Evolutionary conservation across 148 eudicot genomes (phyloP).

Genomic region (Cornus florida): DNA sequence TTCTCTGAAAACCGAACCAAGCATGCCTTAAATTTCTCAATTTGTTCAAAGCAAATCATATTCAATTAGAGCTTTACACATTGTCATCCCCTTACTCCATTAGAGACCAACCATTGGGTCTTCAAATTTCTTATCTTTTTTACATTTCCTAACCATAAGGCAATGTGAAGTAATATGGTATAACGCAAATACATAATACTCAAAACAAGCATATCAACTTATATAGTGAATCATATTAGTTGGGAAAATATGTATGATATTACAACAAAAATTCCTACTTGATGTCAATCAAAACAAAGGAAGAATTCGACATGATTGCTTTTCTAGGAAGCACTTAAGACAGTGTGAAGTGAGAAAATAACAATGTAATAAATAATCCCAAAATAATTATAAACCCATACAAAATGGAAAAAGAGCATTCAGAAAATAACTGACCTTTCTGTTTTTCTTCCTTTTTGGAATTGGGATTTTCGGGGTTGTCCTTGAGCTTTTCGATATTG

Average conservation of each 20-base stretch:
- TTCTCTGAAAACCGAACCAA: no score
- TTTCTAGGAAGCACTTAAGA: not conserved
- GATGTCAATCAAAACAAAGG: not conserved
- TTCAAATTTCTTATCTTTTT: not conserved
- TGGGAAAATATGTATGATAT: not conserved
- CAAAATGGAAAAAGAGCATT: not conserved
- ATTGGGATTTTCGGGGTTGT: constrained; percentile 22
- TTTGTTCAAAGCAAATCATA: no score
- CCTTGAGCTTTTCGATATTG: constrained; percentile 70
- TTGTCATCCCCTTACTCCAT: not conserved
- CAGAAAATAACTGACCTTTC: constrained; percentile 23
- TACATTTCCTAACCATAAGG: not conserved
- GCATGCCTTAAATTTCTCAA: no score
- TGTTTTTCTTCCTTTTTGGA: constrained; percentile 32
- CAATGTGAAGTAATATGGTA: not conserved
- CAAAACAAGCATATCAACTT: not conserved
- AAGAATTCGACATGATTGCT: no score
- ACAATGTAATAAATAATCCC: not conserved
- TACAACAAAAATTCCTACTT: not conserved
- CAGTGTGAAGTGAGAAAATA: no score
- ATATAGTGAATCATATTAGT: no score
- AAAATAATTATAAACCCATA: not conserved
- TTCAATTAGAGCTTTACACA: no score
- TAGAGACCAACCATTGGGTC: not conserved
- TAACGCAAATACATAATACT: not conserved